Evolutionary conservation across 2,329 filamentous ascomycete genomes (phyloP).

Genomic region (Aspergillus spinulosporus): DNA sequence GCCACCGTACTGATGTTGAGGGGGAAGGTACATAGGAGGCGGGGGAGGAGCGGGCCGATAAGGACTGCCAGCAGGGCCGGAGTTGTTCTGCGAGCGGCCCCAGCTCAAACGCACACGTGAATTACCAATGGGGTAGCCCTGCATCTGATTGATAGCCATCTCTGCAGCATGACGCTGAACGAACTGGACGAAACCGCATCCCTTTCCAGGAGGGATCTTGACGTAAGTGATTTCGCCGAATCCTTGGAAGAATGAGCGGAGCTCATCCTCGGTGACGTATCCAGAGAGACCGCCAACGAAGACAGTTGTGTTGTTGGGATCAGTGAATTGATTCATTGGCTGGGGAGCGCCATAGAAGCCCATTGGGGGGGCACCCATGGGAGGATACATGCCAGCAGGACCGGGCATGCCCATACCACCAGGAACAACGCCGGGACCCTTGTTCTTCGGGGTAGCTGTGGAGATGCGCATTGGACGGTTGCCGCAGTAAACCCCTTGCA

Average conservation of each 20-base stretch:
- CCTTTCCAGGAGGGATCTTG: conserved; percentile 99
- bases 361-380: conserved; percentile 69
- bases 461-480: conserved; percentile 99
- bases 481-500: conserved; percentile 99
- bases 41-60: conserved; percentile 86
- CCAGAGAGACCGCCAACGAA: conserved; percentile 96
- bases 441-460: conserved; percentile 95
- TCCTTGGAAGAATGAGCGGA: conserved; percentile 99
- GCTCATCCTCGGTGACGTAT: conserved; percentile 98
- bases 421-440: conserved; percentile 57
- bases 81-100: conserved; percentile 99
- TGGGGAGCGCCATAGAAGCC: conserved; percentile 66
- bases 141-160: conserved; percentile 99
- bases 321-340: conserved; percentile 99
- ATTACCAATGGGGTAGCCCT: conserved; percentile 98
- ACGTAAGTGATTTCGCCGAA: conserved; percentile 99
- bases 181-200: conserved; percentile 98
- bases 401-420: conserved; percentile 54
- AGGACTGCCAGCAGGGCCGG: conserved; percentile 88
- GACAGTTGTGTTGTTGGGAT: conserved; percentile 98
- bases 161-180: conserved; percentile 97
- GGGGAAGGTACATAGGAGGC: conserved; percentile 70
- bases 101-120: conserved; percentile 95
- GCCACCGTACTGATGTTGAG: conserved; percentile 61
- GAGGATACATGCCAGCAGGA: conserved; percentile 64